phyloP scores from a whole-genome alignment of 108 stramenopile species.

The Mediolabrus comicus region DNA sequence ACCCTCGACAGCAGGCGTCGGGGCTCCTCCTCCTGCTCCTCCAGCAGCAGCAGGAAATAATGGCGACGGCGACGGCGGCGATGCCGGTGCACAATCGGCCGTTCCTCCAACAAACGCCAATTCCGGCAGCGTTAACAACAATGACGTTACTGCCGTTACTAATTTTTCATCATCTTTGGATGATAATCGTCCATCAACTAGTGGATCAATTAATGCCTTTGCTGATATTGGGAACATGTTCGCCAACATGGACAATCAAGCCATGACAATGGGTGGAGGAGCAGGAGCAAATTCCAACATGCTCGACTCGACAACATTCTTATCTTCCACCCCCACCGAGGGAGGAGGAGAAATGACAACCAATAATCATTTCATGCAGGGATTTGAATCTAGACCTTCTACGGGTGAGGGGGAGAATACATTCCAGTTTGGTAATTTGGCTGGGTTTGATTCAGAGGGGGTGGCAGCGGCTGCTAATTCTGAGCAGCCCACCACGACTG shows the following conservation, averaged over 20 bases:
- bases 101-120: not conserved
- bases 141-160: not conserved
- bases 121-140: not conserved
- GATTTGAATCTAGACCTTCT: not conserved
- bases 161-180: not conserved
- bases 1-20: not conserved
- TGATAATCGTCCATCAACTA: not conserved
- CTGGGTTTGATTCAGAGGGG: not conserved
- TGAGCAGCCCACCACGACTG: not conserved
- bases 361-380: not conserved
- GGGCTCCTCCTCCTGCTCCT: not conserved
- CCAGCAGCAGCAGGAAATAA: not conserved
- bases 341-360: not conserved
- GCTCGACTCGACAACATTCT: not conserved
- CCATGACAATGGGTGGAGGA: too few species aligned
- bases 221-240: not conserved
- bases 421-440: not conserved
- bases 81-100: not conserved
- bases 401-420: not conserved
- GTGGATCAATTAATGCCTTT: not conserved
- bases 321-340: not conserved
- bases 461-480: too few species aligned
- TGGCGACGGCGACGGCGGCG: conserved; percentile 2
- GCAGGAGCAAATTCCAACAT: not conserved
- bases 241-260: too few species aligned